Evolutionary conservation across 2,329 filamentous ascomycete genomes (phyloP).

Genomic region (Waltergamsia citrina): DNA sequence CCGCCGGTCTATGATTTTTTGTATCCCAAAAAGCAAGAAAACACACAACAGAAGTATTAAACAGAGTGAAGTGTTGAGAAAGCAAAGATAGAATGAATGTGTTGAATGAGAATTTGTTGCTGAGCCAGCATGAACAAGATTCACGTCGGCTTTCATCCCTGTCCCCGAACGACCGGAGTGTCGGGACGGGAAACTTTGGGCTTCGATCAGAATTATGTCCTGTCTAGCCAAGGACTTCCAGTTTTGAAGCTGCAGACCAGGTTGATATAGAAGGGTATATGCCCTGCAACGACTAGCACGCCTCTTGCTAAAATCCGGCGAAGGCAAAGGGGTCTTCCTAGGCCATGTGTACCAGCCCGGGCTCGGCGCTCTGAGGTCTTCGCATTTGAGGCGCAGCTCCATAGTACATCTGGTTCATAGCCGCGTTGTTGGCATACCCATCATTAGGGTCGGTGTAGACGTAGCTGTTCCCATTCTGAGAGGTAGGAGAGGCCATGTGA

Average conservation of each 20-base stretch:
- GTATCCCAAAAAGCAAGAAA: background rate
- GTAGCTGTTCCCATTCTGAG: constrained; percentile 57
- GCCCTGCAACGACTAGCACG: background rate
- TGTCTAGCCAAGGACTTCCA: no score
- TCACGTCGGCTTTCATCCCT: no score
- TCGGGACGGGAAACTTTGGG: no score
- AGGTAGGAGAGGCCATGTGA: constrained; percentile 62
- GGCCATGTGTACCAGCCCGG: constrained; percentile 32
- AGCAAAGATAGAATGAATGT: background rate
- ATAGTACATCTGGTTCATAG: constrained; percentile 65
- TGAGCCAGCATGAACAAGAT: background rate
- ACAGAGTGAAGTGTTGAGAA: background rate
- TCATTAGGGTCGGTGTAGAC: constrained; percentile 74
- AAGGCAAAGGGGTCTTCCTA: constrained; percentile 3
- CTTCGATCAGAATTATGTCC: no score
- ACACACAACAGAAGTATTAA: background rate
- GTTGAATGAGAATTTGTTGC: background rate
- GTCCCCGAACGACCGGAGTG: no score
- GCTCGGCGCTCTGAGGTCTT: constrained; percentile 67
- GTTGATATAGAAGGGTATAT: no score
- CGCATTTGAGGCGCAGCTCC: constrained; percentile 54
- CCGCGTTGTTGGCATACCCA: constrained; percentile 49
- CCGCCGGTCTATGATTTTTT: background rate
- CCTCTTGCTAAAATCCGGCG: background rate
- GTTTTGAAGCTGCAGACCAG: no score